Evolutionary conservation across 139 green algal genomes (phyloP), one percentile per base, ranked within the genome.

Genomic region (Haematococcus sp.): DNA sequence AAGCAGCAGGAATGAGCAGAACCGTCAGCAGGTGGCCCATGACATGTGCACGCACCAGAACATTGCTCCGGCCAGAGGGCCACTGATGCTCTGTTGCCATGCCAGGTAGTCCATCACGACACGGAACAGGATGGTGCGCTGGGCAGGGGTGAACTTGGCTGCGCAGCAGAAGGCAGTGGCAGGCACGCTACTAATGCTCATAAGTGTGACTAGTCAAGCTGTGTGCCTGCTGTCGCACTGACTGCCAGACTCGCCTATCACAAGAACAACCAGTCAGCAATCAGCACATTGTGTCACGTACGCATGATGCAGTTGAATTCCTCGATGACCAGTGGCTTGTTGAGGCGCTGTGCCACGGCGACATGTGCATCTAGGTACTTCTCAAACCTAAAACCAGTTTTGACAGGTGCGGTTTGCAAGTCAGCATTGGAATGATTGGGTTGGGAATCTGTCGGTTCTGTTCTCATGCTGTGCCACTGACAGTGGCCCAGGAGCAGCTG

Each of bases 311-410:
- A 16, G 51, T 67, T 67, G 51, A 58, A 78, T 63, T 78, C 72
- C 63, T 78, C 72, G 32, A 78, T 19, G 19, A 78, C 49, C 16
- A 72, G 34, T 0, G 72, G 72, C 63, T 78, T 78, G 51, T 33
- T 33, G 1, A 46, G 3, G 3, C 55, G 44, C 2, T 44, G 28
- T 15, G 51, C 15, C 4, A 71, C 25, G 51, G 22, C 13, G 44
- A 67, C 30, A 63, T 78, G 72, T 22, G 17, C 16, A 15, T n/a
- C 17, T 17, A 78, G 63, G 63, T 68, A 78, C 63, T 67, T 51
- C 4, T 52, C 28, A 4, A 54, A 35, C 61, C 32, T 61, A 20
- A n/a, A n/a, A n/a, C n/a, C n/a, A n/a, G n/a, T n/a, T n/a, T n/a
- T n/a, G n/a, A n/a, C n/a, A n/a, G n/a, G n/a, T n/a, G n/a, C n/a